Evolutionary conservation across 2,329 filamentous ascomycete genomes (phyloP).

Genomic region (Geosmithia morbida): DNA sequence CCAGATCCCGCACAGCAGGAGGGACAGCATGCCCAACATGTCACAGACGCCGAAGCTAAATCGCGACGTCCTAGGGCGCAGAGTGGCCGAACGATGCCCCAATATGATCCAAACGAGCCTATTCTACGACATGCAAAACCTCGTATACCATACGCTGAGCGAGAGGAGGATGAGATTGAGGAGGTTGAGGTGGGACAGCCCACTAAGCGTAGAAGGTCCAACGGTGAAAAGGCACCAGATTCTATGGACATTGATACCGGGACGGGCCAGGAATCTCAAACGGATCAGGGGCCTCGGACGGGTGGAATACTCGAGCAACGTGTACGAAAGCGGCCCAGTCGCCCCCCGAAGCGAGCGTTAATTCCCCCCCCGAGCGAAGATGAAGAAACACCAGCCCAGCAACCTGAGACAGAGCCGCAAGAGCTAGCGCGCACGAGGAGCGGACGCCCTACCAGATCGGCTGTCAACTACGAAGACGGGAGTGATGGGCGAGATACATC

Average conservation of each 20-base stretch:
- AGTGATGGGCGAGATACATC: constrained; percentile 6
- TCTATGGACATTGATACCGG: constrained; percentile 4
- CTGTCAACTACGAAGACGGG: not conserved
- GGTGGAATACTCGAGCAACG: not conserved
- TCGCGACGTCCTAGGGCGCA: constrained; percentile 4
- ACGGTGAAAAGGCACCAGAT: constrained; percentile 1
- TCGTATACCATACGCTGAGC: constrained; percentile 32
- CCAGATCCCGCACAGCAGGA: constrained; percentile 1
- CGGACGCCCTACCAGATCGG: constrained; percentile 14
- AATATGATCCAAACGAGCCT: constrained; percentile 30
- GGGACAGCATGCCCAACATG: constrained; percentile 7
- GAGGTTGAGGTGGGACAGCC: constrained; percentile 1
- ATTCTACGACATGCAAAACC: constrained; percentile 37
- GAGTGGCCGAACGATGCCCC: constrained; percentile 7
- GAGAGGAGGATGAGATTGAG: constrained; percentile 23
- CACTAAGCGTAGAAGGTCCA: not conserved
- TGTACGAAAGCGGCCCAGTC: constrained; percentile 1
- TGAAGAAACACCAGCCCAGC: not conserved
- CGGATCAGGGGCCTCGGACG: not conserved
- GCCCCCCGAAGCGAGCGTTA: constrained; percentile 3
- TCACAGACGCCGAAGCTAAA: constrained; percentile 2
- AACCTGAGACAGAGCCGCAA: not conserved
- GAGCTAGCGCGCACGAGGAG: constrained; percentile 7
- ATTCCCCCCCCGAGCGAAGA: not conserved
- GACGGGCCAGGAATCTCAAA: not conserved